Conservation (phyloP, 2,329 filamentous ascomycete genomes). For the Fusarium piperis region DNA sequence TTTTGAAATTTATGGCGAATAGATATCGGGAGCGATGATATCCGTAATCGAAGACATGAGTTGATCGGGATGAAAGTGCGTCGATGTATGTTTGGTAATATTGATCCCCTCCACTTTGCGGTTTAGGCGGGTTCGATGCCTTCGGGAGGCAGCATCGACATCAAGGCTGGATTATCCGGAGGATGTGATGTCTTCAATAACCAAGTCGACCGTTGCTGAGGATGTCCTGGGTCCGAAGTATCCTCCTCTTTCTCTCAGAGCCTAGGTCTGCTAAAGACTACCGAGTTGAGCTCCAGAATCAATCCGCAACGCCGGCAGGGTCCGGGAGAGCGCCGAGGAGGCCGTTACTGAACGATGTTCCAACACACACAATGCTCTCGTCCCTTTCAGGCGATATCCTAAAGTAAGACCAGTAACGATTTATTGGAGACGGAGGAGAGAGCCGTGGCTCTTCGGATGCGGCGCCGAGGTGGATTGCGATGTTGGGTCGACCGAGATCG, state of each 20-base stretch:
- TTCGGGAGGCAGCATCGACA: slow-evolving; percentile 19
- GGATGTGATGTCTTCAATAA: not conserved
- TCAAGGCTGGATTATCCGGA: slow-evolving; percentile 2
- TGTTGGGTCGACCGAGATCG: slow-evolving; percentile 18
- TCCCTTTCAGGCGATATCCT: slow-evolving; percentile 1
- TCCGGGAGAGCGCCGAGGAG: not conserved
- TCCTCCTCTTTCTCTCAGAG: slow-evolving; percentile 9
- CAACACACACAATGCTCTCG: not conserved
- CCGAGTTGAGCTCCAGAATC: not conserved
- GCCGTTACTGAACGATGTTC: not conserved
- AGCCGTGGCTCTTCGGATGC: slow-evolving; percentile 14
- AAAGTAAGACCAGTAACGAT: slow-evolving; percentile 3
- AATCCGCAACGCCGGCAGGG: not conserved
- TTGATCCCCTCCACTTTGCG: slow-evolving; percentile 28
- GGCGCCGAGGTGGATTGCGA: slow-evolving; percentile 23
- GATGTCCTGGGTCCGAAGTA: not conserved
- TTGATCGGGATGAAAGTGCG: slow-evolving; percentile 18
- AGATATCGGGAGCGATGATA: slow-evolving; percentile 35
- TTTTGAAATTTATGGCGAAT: slow-evolving; percentile 39
- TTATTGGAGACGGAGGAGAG: slow-evolving; percentile 10
- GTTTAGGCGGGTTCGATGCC: slow-evolving; percentile 5
- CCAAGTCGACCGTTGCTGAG: not conserved
- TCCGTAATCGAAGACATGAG: slow-evolving; percentile 42
- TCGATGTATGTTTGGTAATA: slow-evolving; percentile 28
- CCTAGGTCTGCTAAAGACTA: not conserved